Conservation (phyloP, 2,329 filamentous ascomycete species). For the Monosporascus sp. region DNA sequence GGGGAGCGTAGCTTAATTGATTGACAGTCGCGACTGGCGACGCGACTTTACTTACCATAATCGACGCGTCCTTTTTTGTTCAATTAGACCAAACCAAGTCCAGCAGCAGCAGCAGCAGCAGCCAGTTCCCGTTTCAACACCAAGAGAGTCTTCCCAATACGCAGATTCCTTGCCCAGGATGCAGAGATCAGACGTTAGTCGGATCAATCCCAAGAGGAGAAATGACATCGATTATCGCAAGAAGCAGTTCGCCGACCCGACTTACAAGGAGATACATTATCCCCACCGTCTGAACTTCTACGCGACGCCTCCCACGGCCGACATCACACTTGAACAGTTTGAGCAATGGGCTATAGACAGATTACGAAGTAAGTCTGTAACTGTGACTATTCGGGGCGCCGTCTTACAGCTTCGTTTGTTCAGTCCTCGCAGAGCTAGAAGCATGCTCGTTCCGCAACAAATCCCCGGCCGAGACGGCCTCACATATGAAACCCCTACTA, state of each 20-base stretch:
- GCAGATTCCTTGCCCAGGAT: constrained; percentile 12
- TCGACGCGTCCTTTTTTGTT: neutral
- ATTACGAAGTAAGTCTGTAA: constrained; percentile 57
- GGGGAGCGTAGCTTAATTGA: neutral
- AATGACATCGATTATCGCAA: constrained; percentile 73
- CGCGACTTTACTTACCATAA: neutral
- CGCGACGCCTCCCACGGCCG: constrained; percentile 76
- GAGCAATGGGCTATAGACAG: constrained; percentile 98
- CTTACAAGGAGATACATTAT: constrained; percentile 74
- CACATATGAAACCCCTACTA: constrained; percentile 79
- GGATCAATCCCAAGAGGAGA: constrained; percentile 66
- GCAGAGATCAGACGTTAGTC: constrained; percentile 33
- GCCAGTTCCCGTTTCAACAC: no score
- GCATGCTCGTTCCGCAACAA: constrained; percentile 94
- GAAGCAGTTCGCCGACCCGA: constrained; percentile 75
- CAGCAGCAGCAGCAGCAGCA: no score
- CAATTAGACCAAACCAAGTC: neutral
- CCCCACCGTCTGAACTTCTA: constrained; percentile 91
- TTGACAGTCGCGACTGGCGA: neutral
- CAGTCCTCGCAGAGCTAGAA: constrained; percentile 83
- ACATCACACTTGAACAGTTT: constrained; percentile 95
- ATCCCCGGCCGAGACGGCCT: constrained; percentile 70
- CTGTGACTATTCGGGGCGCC: neutral
- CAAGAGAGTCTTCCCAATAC: no score
- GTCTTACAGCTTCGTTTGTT: neutral